Base-by-base conservation (phyloP, 1,284 basidiomycete species). In the Tremellales sp. region DNA sequence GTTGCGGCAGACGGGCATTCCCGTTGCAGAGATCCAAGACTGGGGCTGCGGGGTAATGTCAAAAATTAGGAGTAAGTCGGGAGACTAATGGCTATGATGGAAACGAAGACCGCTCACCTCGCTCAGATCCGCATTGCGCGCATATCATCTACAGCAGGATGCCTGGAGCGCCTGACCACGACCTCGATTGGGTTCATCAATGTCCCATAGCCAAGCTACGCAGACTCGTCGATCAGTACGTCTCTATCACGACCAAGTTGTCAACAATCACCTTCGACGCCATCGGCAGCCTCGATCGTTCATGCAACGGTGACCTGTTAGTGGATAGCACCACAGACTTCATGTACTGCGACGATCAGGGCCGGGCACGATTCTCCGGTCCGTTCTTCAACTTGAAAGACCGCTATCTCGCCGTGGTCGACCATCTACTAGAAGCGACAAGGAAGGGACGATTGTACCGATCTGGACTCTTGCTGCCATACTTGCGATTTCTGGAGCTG, bases 361-460 rank as follows among this genome's bases (percentile, higher is more conserved):
- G n/a, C n/a, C n/a, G n/a, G n/a, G n/a, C n/a, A n/a, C n/a, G n/a
- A n/a, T n/a, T n/a, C n/a, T n/a, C n/a, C 23, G 46, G 46, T 26
- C 46, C 46, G 4, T 47, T 40, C 24, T 5, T 24, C n/a, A 47
- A 12, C n/a, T 40, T 10, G 37, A 12, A 24, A 25, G 46, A 47
- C 12, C 5, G 21, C 19, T 47, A 41, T 25, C 15, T 31, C 29
- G 8, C 8, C 29, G 15, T 8, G 8, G 8, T 31, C 8, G 29
- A 31, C 15, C 8, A 31, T 15, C 8, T 31, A 8, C 29, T 31
- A 8, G 15, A 31, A 15, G 29, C 29, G 8, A 31, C 15, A 8
- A 8, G 29, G 15, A 31, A 8, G 29, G 29, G 29, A 8, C 8
- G 8, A 8, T 8, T 31, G 15, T 31, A 31, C 29, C 29, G 29